Evolutionary conservation across 148 eudicot genomes (phyloP).

Genomic region (Cornus controversa): DNA sequence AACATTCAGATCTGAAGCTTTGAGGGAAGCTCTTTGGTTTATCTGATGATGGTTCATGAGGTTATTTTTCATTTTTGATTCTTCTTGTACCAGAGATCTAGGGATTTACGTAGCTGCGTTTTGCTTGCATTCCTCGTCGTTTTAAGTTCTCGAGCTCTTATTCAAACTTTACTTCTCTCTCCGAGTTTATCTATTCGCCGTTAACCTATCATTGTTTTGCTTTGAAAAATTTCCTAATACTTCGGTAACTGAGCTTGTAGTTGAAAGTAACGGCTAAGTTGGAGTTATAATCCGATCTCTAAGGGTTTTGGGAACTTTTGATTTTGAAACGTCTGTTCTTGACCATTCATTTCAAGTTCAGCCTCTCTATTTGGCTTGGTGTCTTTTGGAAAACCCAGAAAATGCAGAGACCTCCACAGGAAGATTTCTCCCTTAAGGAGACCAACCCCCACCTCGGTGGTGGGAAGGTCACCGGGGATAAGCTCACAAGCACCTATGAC

Average conservation of each 20-base stretch:
- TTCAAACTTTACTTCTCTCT: conserved; percentile 1
- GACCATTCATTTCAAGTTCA: neutral
- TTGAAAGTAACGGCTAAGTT: conserved; percentile 17
- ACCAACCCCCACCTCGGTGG: conserved; percentile 50
- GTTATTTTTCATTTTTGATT: neutral
- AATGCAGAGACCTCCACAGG: conserved; percentile 55
- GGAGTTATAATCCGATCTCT: conserved; percentile 20
- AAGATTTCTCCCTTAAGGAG: conserved; percentile 63
- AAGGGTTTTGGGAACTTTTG: conserved; percentile 2
- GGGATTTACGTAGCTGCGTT: neutral
- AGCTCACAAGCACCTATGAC: conserved; percentile 34
- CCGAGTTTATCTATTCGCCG: neutral
- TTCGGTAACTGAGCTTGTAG: conserved; percentile 17
- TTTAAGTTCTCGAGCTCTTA: neutral
- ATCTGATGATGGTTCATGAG: neutral
- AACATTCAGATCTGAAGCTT: conserved; percentile 40
- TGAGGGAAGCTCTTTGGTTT: neutral
- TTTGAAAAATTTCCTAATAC: neutral
- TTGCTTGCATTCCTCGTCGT: neutral
- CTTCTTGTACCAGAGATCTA: conserved; percentile 7
- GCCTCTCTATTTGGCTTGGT: neutral
- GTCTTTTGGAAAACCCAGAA: neutral
- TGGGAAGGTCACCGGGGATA: conserved; percentile 23
- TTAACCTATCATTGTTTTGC: neutral
- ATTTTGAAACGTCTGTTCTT: conserved; percentile 1